Evolutionary conservation across 768 basidiomycete genomes (phyloP).

Genomic region (Russula lepida): DNA sequence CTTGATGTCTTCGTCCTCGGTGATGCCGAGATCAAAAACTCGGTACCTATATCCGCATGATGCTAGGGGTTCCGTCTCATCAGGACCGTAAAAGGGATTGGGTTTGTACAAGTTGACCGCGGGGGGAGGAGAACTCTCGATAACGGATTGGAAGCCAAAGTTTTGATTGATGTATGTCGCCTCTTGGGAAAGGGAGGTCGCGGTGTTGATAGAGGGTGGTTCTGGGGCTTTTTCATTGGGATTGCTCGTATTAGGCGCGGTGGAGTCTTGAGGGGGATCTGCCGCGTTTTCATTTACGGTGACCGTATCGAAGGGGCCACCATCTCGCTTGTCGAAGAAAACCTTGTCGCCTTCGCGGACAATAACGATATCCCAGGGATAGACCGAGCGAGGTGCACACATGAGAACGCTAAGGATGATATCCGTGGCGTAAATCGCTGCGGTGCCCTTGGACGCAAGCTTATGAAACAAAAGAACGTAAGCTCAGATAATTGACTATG

Average conservation of each 20-base stretch:
- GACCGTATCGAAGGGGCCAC: constrained; percentile 93
- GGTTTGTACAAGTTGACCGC: constrained; percentile 72
- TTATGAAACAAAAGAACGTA: constrained; percentile 26
- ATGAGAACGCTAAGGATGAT: constrained; percentile 91
- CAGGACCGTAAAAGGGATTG: constrained; percentile 92
- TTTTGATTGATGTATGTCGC: constrained; percentile 99
- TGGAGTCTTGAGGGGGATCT: constrained; percentile 82
- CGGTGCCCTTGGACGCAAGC: constrained; percentile 74
- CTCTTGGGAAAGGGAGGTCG: constrained; percentile 88
- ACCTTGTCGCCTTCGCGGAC: constrained; percentile 87
- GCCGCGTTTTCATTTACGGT: constrained; percentile 98
- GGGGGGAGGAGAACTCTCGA: constrained; percentile 53
- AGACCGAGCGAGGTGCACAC: constrained; percentile 91
- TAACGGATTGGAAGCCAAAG: constrained; percentile 92
- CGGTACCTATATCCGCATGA: constrained; percentile 96
- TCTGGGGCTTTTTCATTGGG: constrained; percentile 66
- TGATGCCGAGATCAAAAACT: constrained; percentile 85
- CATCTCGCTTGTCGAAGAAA: constrained; percentile 96
- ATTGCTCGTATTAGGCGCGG: constrained; percentile 71
- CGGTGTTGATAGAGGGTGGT: constrained; percentile 84
- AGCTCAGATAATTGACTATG: constrained; percentile 8
- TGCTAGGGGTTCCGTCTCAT: constrained; percentile 91
- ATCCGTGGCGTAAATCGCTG: constrained; percentile 90
- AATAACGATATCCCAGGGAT: constrained; percentile 98
- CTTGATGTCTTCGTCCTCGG: constrained; percentile 84